Conservation (phyloP, 2,329 filamentous ascomycete genomes). For the Chaetoscypha palmicola region DNA sequence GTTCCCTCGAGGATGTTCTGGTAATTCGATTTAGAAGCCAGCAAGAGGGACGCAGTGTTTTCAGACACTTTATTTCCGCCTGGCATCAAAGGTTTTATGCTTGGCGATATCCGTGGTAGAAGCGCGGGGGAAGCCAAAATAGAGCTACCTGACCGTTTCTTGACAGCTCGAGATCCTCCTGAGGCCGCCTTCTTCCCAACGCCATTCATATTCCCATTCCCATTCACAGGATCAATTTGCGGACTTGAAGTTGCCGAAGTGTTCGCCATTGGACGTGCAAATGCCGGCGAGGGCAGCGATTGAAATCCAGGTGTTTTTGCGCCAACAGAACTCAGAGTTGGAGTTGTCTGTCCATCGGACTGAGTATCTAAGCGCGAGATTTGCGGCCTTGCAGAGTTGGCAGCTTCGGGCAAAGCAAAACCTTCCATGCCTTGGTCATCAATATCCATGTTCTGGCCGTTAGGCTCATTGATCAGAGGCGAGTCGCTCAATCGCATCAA, state of each 20-base stretch:
- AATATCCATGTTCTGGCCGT: slow-evolving; percentile 40
- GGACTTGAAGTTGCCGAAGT: slow-evolving; percentile 45
- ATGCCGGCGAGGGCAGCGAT: slow-evolving; percentile 40
- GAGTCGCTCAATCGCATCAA: slow-evolving; percentile 64
- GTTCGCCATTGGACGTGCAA: slow-evolving; percentile 31
- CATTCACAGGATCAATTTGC: slow-evolving; percentile 44
- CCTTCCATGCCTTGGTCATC: slow-evolving; percentile 53
- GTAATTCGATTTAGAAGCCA: slow-evolving; percentile 95
- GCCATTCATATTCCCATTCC: slow-evolving; percentile 36
- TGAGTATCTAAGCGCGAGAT: slow-evolving; percentile 46
- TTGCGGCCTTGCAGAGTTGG: slow-evolving; percentile 43
- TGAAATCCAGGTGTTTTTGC: slow-evolving; percentile 33
- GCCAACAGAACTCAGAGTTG: slow-evolving; percentile 39
- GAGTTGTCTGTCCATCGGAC: slow-evolving; percentile 45
- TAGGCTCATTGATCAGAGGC: slow-evolving; percentile 29
- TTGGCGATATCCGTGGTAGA: slow-evolving; percentile 84
- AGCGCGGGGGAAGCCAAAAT: slow-evolving; percentile 80
- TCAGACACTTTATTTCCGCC: slow-evolving; percentile 48
- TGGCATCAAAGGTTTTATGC: slow-evolving; percentile 84
- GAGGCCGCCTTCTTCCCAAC: slow-evolving; percentile 46
- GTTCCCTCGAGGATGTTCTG: slow-evolving; percentile 96
- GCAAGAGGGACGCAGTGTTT: slow-evolving; percentile 61
- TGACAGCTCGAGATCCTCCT: slow-evolving; percentile 46
- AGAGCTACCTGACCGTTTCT: slow-evolving; percentile 67
- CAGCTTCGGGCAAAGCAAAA: slow-evolving; percentile 68